Conservation (phyloP, 495 filamentous ascomycete genomes). For the Penicillium pulvis region DNA sequence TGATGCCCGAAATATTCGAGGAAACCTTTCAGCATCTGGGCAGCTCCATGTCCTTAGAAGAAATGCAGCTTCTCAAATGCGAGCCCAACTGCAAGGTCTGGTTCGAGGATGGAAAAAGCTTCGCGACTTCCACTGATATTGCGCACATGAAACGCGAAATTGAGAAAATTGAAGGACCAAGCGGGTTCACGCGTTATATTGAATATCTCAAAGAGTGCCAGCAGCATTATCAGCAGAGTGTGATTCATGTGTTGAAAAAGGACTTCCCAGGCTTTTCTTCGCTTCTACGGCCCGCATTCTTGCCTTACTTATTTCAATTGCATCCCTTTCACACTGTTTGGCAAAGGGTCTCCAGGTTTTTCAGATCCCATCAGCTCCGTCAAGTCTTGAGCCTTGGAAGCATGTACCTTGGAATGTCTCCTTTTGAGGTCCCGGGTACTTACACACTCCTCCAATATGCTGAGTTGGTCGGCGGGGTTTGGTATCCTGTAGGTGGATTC, state of each 20-base stretch:
- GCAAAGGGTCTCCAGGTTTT: slow-evolving; percentile 58
- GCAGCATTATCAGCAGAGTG: slow-evolving; percentile 63
- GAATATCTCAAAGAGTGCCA: slow-evolving; percentile 62
- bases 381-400: slow-evolving; percentile 72
- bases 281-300: slow-evolving; percentile 53
- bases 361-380: slow-evolving; percentile 64
- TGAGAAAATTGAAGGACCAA: slow-evolving; percentile 64
- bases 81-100: slow-evolving; percentile 70
- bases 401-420: slow-evolving; percentile 79
- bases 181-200: slow-evolving; percentile 63
- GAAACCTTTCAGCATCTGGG: slow-evolving; percentile 66
- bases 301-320: slow-evolving; percentile 53
- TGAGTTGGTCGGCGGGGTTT: slow-evolving; percentile 70
- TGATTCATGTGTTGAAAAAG: slow-evolving; percentile 58
- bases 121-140: slow-evolving; percentile 62
- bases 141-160: slow-evolving; percentile 64
- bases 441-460: slow-evolving; percentile 73
- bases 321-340: slow-evolving; percentile 70
- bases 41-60: slow-evolving; percentile 53
- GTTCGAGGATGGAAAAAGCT: slow-evolving; percentile 62
- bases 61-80: slow-evolving; percentile 67
- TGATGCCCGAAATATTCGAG: slow-evolving; percentile 65
- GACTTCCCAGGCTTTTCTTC: slow-evolving; percentile 60
- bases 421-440: slow-evolving; percentile 70
- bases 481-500: slow-evolving; percentile 72